Percentiles rank a stretch among this genome's conserved stretches.
These are phyloP conservation scores for Fusarium nanum DNA, from an alignment of 2,329 filamentous ascomycete genomes.

Conservation along the genomic window DNA sequence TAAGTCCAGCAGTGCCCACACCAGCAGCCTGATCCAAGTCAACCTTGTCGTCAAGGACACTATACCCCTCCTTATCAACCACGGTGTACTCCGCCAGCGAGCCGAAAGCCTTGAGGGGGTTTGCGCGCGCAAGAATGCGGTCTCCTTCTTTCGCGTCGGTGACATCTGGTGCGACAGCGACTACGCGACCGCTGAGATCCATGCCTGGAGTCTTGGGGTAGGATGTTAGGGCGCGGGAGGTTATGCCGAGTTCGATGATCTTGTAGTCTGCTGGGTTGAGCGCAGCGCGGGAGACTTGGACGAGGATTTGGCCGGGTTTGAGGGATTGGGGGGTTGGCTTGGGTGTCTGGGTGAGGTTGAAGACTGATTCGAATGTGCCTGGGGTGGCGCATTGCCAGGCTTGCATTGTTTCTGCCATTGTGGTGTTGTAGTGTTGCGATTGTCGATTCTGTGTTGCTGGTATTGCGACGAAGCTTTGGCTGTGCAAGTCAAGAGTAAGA, in stretches of 20 bases:
- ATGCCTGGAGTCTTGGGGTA: constrained; percentile 60
- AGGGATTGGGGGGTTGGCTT: constrained; percentile 36
- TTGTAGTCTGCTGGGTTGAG: constrained; percentile 66
- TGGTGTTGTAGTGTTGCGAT: background rate
- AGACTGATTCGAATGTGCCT: constrained; percentile 41
- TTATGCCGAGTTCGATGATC: constrained; percentile 54
- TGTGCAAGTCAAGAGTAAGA: background rate
- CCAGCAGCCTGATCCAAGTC: constrained; percentile 57
- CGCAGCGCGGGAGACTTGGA: constrained; percentile 57
- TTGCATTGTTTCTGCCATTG: constrained; percentile 42
- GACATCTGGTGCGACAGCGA: constrained; percentile 47
- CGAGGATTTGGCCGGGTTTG: constrained; percentile 52
- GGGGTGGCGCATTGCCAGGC: constrained; percentile 47
- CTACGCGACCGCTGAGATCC: constrained; percentile 65
- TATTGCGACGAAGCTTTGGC: too few relatives aligned
- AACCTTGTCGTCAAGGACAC: constrained; percentile 54
- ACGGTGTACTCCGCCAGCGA: constrained; percentile 58
- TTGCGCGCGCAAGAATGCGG: constrained; percentile 56
- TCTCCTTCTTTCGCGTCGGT: constrained; percentile 54
- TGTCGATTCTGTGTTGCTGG: too few relatives aligned
- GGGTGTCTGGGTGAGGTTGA: constrained; percentile 32
- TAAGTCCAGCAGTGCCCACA: constrained; percentile 58
- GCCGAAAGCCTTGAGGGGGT: constrained; percentile 51
- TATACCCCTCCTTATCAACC: constrained; percentile 50
- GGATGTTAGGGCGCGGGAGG: constrained; percentile 47